phyloP scores from a whole-genome alignment of 495 filamentous ascomycete genomes.

The Hypoxylon lienhwacheense region DNA sequence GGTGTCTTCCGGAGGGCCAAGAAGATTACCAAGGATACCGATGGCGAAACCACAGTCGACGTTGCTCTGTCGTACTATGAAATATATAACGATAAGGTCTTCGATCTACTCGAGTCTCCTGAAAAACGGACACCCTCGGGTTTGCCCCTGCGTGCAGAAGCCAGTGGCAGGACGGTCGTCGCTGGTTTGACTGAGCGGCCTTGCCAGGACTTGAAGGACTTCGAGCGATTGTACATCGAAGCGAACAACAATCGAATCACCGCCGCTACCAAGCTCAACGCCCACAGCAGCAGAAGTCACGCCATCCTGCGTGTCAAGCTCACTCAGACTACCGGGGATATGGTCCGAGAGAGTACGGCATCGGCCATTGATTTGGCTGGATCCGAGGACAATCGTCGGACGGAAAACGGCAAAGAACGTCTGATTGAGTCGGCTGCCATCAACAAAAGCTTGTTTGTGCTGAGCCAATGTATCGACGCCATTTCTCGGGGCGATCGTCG shows the following conservation, averaged over 20 bases:
- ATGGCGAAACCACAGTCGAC: constrained; percentile 69
- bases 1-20: constrained; percentile 80
- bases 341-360: constrained; percentile 74
- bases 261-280: constrained; percentile 93
- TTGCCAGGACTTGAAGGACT: constrained; percentile 86
- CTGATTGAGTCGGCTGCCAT: constrained; percentile 96
- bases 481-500: constrained; percentile 70
- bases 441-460: constrained; percentile 94
- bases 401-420: constrained; percentile 90
- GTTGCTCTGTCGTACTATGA: constrained; percentile 94
- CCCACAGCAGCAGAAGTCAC: constrained; percentile 90
- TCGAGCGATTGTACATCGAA: constrained; percentile 89
- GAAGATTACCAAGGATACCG: constrained; percentile 84
- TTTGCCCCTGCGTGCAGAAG: constrained; percentile 78
- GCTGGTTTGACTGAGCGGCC: constrained; percentile 86
- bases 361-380: constrained; percentile 97
- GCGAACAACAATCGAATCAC: constrained; percentile 92
- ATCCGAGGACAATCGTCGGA: constrained; percentile 92
- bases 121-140: constrained; percentile 87
- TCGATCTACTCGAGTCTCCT: constrained; percentile 85
- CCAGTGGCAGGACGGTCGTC: constrained; percentile 88
- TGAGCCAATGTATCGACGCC: constrained; percentile 95
- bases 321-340: constrained; percentile 69
- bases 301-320: constrained; percentile 92
- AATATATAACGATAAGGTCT: constrained; percentile 97